Evolutionary conservation across 2,329 filamentous ascomycete species (phyloP).

Genomic region (Parafenestella ontariensis): DNA sequence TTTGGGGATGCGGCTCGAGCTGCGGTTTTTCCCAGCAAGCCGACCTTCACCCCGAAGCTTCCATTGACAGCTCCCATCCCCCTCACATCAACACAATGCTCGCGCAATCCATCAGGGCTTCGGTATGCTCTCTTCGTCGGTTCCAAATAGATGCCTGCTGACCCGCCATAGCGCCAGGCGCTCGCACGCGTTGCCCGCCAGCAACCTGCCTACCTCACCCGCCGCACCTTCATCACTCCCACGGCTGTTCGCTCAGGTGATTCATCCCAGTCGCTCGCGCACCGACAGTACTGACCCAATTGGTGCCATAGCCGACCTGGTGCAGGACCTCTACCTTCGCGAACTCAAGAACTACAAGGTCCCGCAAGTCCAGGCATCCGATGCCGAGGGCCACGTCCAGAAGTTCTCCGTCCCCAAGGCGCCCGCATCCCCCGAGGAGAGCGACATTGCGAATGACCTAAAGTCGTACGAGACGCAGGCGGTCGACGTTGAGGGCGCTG

Average conservation of each 20-base stretch:
- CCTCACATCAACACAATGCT: constrained; percentile 57
- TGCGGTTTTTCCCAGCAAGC: constrained; percentile 24
- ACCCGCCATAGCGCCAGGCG: constrained; percentile 62
- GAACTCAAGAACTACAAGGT: constrained; percentile 97
- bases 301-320: constrained; percentile 78
- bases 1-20: constrained; percentile 28
- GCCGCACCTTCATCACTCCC: constrained; percentile 70
- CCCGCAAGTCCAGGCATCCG: constrained; percentile 79
- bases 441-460: constrained; percentile 88
- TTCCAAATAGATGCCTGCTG: constrained; percentile 26
- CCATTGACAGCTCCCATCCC: constrained; percentile 41
- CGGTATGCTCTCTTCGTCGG: constrained; percentile 54
- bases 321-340: constrained; percentile 96
- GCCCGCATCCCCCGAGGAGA: constrained; percentile 89
- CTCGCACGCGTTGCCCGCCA: constrained; percentile 67
- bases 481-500: constrained; percentile 92
- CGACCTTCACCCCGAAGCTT: constrained; percentile 38
- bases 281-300: constrained; percentile 40
- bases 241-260: constrained; percentile 68
- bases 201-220: constrained; percentile 61
- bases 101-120: constrained; percentile 67
- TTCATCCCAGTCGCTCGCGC: constrained; percentile 41
- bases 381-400: constrained; percentile 89
- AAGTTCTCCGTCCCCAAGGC: constrained; percentile 82
- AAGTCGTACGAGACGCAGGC: constrained; percentile 93